Evolutionary conservation across 1,139 yeast genomes (phyloP).

Genomic region (Kodamaea derodonti): DNA sequence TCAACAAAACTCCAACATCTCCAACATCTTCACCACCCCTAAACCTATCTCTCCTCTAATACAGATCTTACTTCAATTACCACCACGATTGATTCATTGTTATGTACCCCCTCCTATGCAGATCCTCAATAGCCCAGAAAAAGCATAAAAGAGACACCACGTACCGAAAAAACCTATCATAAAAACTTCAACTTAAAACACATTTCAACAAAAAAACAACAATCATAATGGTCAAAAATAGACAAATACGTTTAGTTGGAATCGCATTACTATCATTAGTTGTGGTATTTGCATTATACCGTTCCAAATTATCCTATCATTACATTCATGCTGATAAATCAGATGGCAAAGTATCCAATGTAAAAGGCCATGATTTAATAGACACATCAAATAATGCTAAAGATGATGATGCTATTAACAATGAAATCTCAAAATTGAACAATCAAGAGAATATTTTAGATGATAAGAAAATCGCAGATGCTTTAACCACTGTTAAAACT

Average conservation of each 20-base stretch:
- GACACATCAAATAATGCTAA: conserved; percentile 35
- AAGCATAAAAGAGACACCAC: not conserved
- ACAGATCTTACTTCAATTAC: too few species aligned
- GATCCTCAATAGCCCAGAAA: not conserved
- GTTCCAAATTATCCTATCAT: conserved; percentile 5
- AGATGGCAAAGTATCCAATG: conserved; percentile 1
- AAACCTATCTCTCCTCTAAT: too few species aligned
- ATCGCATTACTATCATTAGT: conserved; percentile 14
- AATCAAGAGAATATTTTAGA: conserved; percentile 7
- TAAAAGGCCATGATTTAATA: conserved; percentile 17
- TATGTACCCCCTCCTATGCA: too few species aligned
- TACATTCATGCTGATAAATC: conserved; percentile 3
- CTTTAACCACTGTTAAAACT: conserved; percentile 4
- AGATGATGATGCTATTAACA: conserved; percentile 38
- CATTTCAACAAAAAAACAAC: not conserved
- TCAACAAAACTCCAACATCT: too few species aligned
- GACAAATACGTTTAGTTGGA: conserved; percentile 17
- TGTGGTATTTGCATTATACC: conserved; percentile 15
- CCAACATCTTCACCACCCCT: too few species aligned
- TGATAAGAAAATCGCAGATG: conserved; percentile 5
- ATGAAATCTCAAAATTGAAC: conserved; percentile 31
- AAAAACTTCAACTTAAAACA: not conserved
- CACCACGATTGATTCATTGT: too few species aligned
- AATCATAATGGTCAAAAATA: conserved; percentile 14
- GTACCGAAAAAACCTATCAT: too few species aligned